These are phyloP conservation scores for Violaceomyces palustris DNA, from an alignment of 1,284 basidiomycete species.

Conservation along the genomic window DNA sequence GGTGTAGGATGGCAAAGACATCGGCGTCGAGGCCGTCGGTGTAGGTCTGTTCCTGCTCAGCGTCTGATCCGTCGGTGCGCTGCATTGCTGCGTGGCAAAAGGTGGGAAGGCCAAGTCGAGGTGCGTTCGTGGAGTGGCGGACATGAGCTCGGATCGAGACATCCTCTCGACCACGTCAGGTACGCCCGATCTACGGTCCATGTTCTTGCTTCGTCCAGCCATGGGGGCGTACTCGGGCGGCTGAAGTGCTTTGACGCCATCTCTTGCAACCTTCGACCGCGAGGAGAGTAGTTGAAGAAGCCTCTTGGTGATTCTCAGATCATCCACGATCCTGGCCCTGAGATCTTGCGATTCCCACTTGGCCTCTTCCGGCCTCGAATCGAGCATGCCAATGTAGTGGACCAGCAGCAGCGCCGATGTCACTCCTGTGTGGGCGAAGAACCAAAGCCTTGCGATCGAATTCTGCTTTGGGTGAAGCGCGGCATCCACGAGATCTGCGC, in stretches of 20 bases:
- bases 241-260: slow-evolving; percentile 34
- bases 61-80: not conserved
- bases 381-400: slow-evolving; percentile 40
- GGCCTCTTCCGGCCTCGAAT: slow-evolving; percentile 30
- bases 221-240: slow-evolving; percentile 15
- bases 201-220: not conserved
- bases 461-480: slow-evolving; percentile 26
- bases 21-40: not conserved
- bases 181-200: not conserved
- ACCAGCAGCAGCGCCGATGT: slow-evolving; percentile 36
- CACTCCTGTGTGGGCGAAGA: slow-evolving; percentile 38
- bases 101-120: too few species aligned
- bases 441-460: slow-evolving; percentile 32
- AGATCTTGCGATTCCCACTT: slow-evolving; percentile 31
- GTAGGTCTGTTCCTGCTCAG: not conserved
- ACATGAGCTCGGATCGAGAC: not conserved
- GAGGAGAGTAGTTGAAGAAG: slow-evolving; percentile 39
- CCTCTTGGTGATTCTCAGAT: slow-evolving; percentile 36
- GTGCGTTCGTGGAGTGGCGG: too few species aligned
- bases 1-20: not conserved
- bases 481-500: slow-evolving; percentile 18
- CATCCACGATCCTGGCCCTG: slow-evolving; percentile 37
- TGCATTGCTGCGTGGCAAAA: too few species aligned
- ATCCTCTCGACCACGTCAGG: not conserved
- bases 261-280: slow-evolving; percentile 26